These are phyloP conservation scores for Trichosporon faecale DNA, from an alignment of 1,284 basidiomycete species.

Conservation along the genomic window DNA sequence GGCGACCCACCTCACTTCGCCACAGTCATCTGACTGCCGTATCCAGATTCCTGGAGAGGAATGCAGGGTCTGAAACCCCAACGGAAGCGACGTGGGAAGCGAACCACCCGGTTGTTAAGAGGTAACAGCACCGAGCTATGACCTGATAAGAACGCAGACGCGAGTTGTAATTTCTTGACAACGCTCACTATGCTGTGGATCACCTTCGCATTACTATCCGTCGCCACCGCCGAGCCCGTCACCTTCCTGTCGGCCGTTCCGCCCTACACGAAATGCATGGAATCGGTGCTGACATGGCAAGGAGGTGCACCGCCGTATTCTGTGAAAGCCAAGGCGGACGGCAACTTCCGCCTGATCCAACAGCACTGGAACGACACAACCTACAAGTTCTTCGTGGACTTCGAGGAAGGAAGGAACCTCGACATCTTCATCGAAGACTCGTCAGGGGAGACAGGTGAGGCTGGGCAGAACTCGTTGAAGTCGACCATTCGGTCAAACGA, in stretches of 20 bases:
- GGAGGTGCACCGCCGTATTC: not conserved
- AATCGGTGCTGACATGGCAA: not conserved
- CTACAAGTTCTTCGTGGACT: not conserved
- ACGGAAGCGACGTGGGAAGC: too few relatives aligned
- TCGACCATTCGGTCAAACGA: not conserved
- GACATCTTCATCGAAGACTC: not conserved
- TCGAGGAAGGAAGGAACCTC: not conserved
- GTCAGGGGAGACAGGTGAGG: not conserved
- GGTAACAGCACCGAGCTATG: too few relatives aligned
- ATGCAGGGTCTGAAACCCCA: too few relatives aligned
- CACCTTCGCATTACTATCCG: not conserved
- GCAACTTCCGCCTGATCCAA: not conserved
- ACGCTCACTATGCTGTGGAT: not conserved
- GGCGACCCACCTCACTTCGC: too few relatives aligned
- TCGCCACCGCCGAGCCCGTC: not conserved
- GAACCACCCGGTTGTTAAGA: too few relatives aligned
- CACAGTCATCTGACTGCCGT: too few relatives aligned
- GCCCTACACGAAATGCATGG: not conserved
- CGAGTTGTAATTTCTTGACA: not conserved
- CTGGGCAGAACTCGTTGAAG: not conserved
- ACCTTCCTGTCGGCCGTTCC: not conserved
- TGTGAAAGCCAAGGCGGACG: not conserved
- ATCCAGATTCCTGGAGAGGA: too few relatives aligned
- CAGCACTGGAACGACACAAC: not conserved
- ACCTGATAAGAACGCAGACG: not conserved